These are phyloP conservation scores for Sphaerulina musiva DNA, from an alignment of 2,329 filamentous ascomycete genomes.

Conservation along the genomic window DNA sequence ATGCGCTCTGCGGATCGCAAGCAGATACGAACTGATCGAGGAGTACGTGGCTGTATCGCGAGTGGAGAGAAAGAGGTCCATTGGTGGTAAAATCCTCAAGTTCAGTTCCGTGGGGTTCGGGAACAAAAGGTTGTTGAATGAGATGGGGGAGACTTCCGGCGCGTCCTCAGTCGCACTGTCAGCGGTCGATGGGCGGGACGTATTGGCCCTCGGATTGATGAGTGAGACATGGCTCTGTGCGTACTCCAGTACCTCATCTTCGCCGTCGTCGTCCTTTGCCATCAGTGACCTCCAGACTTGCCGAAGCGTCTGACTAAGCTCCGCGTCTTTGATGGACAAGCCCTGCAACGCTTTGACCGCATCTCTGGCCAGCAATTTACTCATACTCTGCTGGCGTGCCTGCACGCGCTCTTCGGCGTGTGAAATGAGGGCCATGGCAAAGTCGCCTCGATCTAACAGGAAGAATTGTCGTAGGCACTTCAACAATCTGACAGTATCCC, in stretches of 20 bases:
- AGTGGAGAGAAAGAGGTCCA: slow-evolving; percentile 78
- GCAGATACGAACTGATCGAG: slow-evolving; percentile 76
- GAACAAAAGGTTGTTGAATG: slow-evolving; percentile 76
- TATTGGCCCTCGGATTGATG: slow-evolving; percentile 48
- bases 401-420: slow-evolving; percentile 76
- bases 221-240: slow-evolving; percentile 72
- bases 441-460: slow-evolving; percentile 80
- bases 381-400: slow-evolving; percentile 61
- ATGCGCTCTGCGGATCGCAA: slow-evolving; percentile 79
- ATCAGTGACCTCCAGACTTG: slow-evolving; percentile 74
- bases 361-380: slow-evolving; percentile 46
- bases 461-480: slow-evolving; percentile 79
- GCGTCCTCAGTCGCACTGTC: slow-evolving; percentile 31
- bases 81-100: slow-evolving; percentile 66
- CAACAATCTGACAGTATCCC: slow-evolving; percentile 69
- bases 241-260: slow-evolving; percentile 69
- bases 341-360: slow-evolving; percentile 51
- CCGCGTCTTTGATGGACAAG: slow-evolving; percentile 74
- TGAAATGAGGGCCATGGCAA: slow-evolving; percentile 76
- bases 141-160: slow-evolving; percentile 42
- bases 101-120: slow-evolving; percentile 66
- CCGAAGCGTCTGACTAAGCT: slow-evolving; percentile 68
- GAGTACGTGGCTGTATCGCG: slow-evolving; percentile 75
- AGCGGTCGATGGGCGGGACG: slow-evolving; percentile 37
- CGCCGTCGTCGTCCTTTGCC: slow-evolving; percentile 67